Percentiles rank a stretch among this genome's conserved stretches.
Conservation (phyloP, 1,284 basidiomycete species). For the Boletus holoroseus region DNA sequence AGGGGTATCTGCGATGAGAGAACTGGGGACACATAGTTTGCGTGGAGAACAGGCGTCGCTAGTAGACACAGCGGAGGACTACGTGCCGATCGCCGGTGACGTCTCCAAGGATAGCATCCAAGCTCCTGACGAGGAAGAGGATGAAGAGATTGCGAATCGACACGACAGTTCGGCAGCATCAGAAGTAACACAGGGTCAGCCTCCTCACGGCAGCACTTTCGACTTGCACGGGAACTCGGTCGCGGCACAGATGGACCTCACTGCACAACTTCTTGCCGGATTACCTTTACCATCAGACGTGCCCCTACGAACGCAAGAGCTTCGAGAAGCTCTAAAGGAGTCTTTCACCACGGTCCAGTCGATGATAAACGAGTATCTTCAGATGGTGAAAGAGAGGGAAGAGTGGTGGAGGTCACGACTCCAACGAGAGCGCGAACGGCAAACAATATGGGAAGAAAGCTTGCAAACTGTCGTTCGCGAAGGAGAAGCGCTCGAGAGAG, state of each 20-base stretch:
- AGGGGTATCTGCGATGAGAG: constrained; percentile 21
- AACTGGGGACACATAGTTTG: constrained; percentile 23
- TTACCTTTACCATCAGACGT: constrained; percentile 39
- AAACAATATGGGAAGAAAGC: constrained; percentile 90
- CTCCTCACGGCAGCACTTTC: constrained; percentile 67
- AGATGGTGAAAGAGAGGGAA: constrained; percentile 79
- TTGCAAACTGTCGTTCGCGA: constrained; percentile 81
- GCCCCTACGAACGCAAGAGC: constrained; percentile 40
- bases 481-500: constrained; percentile 80
- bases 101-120: constrained; percentile 26
- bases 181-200: constrained; percentile 38
- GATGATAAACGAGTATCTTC: constrained; percentile 65
- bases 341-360: constrained; percentile 55
- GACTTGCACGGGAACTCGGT: constrained; percentile 73
- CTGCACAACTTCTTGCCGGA: constrained; percentile 59
- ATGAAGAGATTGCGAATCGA: constrained; percentile 35
- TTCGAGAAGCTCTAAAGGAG: constrained; percentile 57
- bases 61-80: constrained; percentile 15
- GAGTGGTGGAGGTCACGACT: constrained; percentile 67
- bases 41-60: constrained; percentile 29
- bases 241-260: constrained; percentile 77
- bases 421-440: constrained; percentile 65
- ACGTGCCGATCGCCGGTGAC: constrained; percentile 13
- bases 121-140: constrained; percentile 33
- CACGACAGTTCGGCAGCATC: constrained; percentile 42